Evolutionary conservation across 2,329 filamentous ascomycete species (phyloP).

Genomic region (Sphaerulina vaccinii): DNA sequence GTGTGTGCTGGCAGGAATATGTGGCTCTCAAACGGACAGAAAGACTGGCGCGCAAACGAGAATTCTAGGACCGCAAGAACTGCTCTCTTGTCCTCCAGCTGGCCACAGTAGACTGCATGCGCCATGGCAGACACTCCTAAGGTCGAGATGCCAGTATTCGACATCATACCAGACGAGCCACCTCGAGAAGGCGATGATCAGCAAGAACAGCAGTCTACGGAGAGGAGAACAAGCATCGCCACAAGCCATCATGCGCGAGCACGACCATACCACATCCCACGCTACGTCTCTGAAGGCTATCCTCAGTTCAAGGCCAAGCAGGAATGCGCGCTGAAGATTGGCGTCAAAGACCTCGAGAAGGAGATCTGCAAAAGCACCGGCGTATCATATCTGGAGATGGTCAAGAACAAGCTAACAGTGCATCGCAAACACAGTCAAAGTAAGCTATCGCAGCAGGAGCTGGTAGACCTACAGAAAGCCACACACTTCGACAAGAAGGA

Average conservation of each 20-base stretch:
- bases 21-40: too few species aligned
- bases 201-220: constrained; percentile 10
- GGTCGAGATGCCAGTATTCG: constrained; percentile 29
- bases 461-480: constrained; percentile 90
- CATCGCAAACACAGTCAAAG: constrained; percentile 69
- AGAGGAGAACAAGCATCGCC: constrained; percentile 20
- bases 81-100: not conserved
- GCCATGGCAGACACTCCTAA: constrained; percentile 27
- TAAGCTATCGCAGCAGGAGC: constrained; percentile 95
- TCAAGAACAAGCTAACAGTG: constrained; percentile 34
- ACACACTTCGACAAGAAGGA: constrained; percentile 99
- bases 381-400: constrained; percentile 31
- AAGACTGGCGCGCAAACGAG: too few species aligned
- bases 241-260: constrained; percentile 36
- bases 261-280: constrained; percentile 37
- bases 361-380: constrained; percentile 34
- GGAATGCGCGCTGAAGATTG: constrained; percentile 35
- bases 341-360: constrained; percentile 34
- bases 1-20: constrained; percentile 5
- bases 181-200: constrained; percentile 1
- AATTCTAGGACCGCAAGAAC: not conserved
- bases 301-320: constrained; percentile 35
- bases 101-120: not conserved
- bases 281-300: constrained; percentile 33
- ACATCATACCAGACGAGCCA: constrained; percentile 22